phyloP scores from a whole-genome alignment of 2,329 filamentous ascomycete species.

The Ceratocystis eucalypticola region DNA sequence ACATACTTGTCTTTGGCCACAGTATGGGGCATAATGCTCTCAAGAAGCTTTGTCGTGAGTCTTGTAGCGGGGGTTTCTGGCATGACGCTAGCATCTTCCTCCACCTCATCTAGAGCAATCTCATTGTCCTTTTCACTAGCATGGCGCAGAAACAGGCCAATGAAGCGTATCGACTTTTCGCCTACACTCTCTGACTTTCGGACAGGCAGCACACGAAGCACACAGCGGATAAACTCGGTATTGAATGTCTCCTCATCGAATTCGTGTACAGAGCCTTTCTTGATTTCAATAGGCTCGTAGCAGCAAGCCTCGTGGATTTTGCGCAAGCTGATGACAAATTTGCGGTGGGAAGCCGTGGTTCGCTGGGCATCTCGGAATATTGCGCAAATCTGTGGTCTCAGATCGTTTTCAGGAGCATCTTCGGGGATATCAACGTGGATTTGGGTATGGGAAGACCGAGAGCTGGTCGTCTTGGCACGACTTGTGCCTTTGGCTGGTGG shows the following conservation, averaged over 20 bases:
- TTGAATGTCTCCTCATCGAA: constrained; percentile 83
- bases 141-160: constrained; percentile 73
- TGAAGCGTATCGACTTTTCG: constrained; percentile 71
- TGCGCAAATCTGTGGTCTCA: constrained; percentile 60
- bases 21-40: constrained; percentile 60
- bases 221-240: constrained; percentile 67
- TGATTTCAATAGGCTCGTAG: constrained; percentile 44
- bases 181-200: constrained; percentile 86
- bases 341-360: constrained; percentile 79
- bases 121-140: constrained; percentile 58
- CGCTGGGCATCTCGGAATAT: constrained; percentile 74
- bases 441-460: constrained; percentile 31
- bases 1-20: constrained; percentile 84
- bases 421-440: constrained; percentile 42
- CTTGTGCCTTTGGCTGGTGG: constrained; percentile 34
- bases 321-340: constrained; percentile 71
- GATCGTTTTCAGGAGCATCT: constrained; percentile 54
- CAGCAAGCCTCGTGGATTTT: constrained; percentile 83
- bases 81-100: constrained; percentile 55
- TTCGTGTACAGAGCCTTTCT: constrained; percentile 43
- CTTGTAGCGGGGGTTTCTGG: constrained; percentile 74
- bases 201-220: constrained; percentile 67
- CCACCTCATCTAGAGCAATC: constrained; percentile 47
- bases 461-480: constrained; percentile 31
- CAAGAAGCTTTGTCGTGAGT: constrained; percentile 61